Evolutionary conservation across 2,329 filamentous ascomycete genomes (phyloP).

Genomic region (Bipolaris gigantea): DNA sequence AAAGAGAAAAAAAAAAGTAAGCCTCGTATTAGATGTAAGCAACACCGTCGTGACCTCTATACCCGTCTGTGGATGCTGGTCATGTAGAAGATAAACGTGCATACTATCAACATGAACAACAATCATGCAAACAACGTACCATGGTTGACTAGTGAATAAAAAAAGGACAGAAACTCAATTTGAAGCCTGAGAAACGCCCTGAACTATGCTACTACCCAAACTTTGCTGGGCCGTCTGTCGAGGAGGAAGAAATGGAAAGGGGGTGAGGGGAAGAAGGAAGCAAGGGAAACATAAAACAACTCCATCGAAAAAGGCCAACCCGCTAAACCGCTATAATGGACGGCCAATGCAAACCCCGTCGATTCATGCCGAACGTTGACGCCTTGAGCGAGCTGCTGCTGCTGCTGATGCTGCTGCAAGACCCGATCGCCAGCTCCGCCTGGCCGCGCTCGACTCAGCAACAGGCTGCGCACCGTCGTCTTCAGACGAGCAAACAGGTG

Average conservation of each 20-base stretch:
- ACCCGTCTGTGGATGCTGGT: no score
- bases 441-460: neutral
- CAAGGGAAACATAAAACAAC: neutral
- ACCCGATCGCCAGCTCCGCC: slow-evolving; percentile 5
- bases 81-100: no score
- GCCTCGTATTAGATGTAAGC: no score
- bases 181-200: neutral
- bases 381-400: slow-evolving; percentile 1
- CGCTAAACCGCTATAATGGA: slow-evolving; percentile 1
- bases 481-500: neutral
- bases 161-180: no score
- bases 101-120: no score
- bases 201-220: no score
- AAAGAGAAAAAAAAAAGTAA: no score
- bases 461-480: neutral
- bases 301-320: neutral
- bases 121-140: no score
- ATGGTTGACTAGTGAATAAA: no score
- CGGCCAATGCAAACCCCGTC: neutral
- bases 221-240: no score
- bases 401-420: neutral
- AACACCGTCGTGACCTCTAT: no score
- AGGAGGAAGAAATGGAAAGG: neutral
- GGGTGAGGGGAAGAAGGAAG: neutral
- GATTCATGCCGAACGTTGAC: slow-evolving; percentile 8